These are phyloP conservation scores for Gryganskiella cystojenkinii DNA, from an alignment of 192 early-diverging fungal genomes.

Conservation along the genomic window DNA sequence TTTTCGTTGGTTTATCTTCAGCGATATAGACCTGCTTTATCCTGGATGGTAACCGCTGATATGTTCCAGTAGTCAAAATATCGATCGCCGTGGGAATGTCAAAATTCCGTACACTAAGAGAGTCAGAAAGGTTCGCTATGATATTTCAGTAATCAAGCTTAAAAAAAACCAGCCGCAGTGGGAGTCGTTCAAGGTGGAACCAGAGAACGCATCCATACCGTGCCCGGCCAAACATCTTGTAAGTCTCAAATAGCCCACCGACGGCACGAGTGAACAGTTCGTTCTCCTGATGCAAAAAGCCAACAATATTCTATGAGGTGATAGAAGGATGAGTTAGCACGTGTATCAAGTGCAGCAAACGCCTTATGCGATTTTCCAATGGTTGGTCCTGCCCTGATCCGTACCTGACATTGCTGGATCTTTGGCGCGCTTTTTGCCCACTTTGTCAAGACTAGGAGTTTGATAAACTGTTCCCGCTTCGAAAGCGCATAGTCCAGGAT, in stretches of 20 bases:
- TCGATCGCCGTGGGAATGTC: constrained; percentile 88
- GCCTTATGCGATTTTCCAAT: too few relatives aligned
- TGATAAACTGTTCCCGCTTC: constrained; percentile 73
- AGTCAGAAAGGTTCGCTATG: neutral
- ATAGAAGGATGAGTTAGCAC: constrained; percentile 15
- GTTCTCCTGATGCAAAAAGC: constrained; percentile 72
- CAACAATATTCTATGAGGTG: constrained; percentile 60
- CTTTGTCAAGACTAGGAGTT: constrained; percentile 78
- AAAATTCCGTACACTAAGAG: constrained; percentile 78
- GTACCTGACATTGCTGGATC: constrained; percentile 79
- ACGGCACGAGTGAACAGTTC: constrained; percentile 67
- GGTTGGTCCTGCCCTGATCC: too few relatives aligned
- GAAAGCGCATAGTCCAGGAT: constrained; percentile 73
- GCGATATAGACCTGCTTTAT: constrained; percentile 73
- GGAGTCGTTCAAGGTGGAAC: neutral
- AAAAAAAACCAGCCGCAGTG: neutral
- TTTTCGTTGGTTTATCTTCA: constrained; percentile 64
- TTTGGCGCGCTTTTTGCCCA: constrained; percentile 78
- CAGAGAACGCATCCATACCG: constrained; percentile 29
- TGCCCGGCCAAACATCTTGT: constrained; percentile 60
- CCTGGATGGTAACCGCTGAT: constrained; percentile 79
- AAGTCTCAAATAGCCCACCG: constrained; percentile 67
- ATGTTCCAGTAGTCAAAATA: constrained; percentile 86
- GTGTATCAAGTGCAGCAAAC: constrained; percentile 15
- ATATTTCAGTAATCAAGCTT: neutral